Base-by-base conservation (phyloP, 805 yeast species). In the Kuraishia borneana region DNA sequence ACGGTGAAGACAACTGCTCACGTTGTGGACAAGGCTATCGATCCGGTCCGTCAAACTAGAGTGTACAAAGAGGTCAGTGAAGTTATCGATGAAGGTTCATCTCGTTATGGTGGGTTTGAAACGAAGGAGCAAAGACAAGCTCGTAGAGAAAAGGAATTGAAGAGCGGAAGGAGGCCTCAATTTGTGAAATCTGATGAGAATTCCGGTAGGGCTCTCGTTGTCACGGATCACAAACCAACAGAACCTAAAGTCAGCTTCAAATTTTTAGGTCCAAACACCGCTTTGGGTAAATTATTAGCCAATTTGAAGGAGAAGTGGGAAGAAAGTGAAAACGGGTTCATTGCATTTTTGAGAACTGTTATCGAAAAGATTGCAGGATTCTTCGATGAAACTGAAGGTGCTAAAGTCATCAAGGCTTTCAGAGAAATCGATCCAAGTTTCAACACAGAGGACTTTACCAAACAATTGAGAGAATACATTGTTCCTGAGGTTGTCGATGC, bases 401-500 rank as follows among this genome's bases (percentile, higher is more conserved):
- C 95, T 17, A 81, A 81, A 56, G 98, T 88, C n/a, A 67, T 83
- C 42, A 76, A 81, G 45, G 75, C 79, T 51, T 84, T 92, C 63
- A 82, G 75, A 60, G 72, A 76, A 53, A 77, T 89, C 72, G 99
- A 92, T 59, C 95, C 97, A 35, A 65, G 73, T 26, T 92, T 92
- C 67, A 76, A 75, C 42, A 68, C 73, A 46, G 89, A 84, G 39
- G 73, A 69, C 38, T 88, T 92, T 64, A 70, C 79, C 42, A 75
- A 70, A 45, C 88, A 89, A 39, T 68, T 89, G 50, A 80, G 97
- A 56, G 89, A 85, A 50, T 92, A 78, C 60, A 83, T 92, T 42
- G 75, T 92, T 37, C 98, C 99, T 8, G 99, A 92, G 58, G 74
- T 92, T 23, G 65, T 92, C 50, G 99, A 92, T 51, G 96, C 97